Conservation (phyloP, 78 protist species). For the Speleostelium caveatum region DNA sequence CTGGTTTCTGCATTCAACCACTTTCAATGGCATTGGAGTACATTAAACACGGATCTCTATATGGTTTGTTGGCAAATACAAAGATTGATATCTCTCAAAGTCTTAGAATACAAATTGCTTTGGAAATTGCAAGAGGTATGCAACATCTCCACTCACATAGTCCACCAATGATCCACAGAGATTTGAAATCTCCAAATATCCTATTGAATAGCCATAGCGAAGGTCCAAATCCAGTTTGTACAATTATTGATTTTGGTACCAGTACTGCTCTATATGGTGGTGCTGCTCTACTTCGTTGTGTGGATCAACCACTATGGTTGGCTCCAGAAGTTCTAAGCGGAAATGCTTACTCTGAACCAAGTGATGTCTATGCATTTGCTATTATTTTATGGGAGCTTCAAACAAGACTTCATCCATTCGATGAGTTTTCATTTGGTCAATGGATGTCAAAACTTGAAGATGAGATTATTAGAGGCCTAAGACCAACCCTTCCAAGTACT, state of each 20-base stretch:
- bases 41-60: slow-evolving; percentile 76
- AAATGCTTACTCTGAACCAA: slow-evolving; percentile 43
- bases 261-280: slow-evolving; percentile 59
- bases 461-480: slow-evolving; percentile 67
- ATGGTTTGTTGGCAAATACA: slow-evolving; percentile 45
- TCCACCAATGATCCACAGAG: slow-evolving; percentile 88
- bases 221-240: slow-evolving; percentile 24
- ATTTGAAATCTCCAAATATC: slow-evolving; percentile 88
- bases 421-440: slow-evolving; percentile 76
- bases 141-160: slow-evolving; percentile 84
- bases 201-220: slow-evolving; percentile 58
- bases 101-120: slow-evolving; percentile 80
- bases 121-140: slow-evolving; percentile 90
- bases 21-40: slow-evolving; percentile 85
- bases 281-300: slow-evolving; percentile 60
- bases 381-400: slow-evolving; percentile 81
- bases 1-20: slow-evolving; percentile 77
- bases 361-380: slow-evolving; percentile 82
- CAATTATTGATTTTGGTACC: slow-evolving; percentile 72
- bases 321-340: slow-evolving; percentile 79
- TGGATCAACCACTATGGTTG: slow-evolving; percentile 80
- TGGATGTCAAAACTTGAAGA: slow-evolving; percentile 81
- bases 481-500: slow-evolving; percentile 73
- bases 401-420: slow-evolving; percentile 75
- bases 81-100: slow-evolving; percentile 58